Conservation (phyloP, 2,329 filamentous ascomycete genomes). For the Emericellopsis atlantica region DNA sequence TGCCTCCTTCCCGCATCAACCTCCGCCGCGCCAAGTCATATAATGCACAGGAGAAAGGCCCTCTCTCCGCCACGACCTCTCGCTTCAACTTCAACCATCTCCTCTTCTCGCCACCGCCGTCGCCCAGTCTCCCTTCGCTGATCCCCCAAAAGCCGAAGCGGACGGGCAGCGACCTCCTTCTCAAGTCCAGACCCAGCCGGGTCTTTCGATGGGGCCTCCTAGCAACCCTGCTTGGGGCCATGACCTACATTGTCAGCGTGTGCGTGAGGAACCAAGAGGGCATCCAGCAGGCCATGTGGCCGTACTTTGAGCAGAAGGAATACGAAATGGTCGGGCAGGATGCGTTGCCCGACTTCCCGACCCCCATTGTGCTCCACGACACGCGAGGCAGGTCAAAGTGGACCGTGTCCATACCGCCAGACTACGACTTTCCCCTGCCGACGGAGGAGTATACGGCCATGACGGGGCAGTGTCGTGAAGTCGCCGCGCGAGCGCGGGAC, state of each 20-base stretch:
- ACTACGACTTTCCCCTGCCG: conserved; percentile 52
- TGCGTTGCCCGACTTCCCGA: conserved; percentile 57
- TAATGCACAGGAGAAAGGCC: conserved; percentile 36
- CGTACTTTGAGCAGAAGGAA: conserved; percentile 34
- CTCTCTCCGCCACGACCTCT: conserved; percentile 47
- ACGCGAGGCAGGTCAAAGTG: conserved; percentile 53
- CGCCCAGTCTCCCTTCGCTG: conserved; percentile 56
- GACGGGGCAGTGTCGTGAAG: conserved; percentile 52
- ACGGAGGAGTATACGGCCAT: conserved; percentile 57
- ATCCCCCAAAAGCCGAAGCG: conserved; percentile 49
- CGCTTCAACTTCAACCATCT: conserved; percentile 56
- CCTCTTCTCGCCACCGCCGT: conserved; percentile 55
- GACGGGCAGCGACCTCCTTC: conserved; percentile 33
- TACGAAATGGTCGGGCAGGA: conserved; percentile 58
- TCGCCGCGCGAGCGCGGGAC: conserved; percentile 44
- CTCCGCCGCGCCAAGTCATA: conserved; percentile 47
- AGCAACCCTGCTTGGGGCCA: conserved; percentile 31
- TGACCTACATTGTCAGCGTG: conserved; percentile 33
- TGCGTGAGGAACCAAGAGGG: conserved; percentile 14
- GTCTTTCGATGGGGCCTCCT: conserved; percentile 44
- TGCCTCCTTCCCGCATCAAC: conserved; percentile 43
- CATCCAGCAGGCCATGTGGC: conserved; percentile 13
- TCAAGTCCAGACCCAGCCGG: conserved; percentile 38
- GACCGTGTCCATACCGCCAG: conserved; percentile 68
- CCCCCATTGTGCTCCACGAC: conserved; percentile 59